Evolutionary conservation across 768 basidiomycete genomes (phyloP).

Genomic region (Leccinum longicurvipes): DNA sequence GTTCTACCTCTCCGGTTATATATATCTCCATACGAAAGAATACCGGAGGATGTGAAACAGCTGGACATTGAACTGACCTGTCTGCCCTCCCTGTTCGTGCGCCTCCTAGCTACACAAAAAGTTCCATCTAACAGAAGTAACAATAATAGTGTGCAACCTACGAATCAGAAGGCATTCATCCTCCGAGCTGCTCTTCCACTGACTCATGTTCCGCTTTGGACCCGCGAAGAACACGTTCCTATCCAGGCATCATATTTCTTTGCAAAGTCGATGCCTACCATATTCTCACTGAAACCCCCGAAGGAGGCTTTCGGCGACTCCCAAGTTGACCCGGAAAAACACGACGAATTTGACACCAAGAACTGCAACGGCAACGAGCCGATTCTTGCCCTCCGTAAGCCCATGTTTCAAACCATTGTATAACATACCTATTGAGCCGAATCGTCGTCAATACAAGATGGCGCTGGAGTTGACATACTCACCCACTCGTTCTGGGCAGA

Average conservation of each 20-base stretch:
- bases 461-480: slow-evolving; percentile 79
- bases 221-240: slow-evolving; percentile 28
- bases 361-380: slow-evolving; percentile 38
- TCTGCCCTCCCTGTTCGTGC: slow-evolving; percentile 4
- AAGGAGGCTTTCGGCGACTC: slow-evolving; percentile 25
- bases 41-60: slow-evolving; percentile 30
- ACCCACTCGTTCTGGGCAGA: slow-evolving; percentile 55
- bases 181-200: slow-evolving; percentile 43
- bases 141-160: background rate
- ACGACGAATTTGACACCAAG: background rate
- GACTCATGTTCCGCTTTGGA: slow-evolving; percentile 44
- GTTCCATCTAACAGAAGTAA: background rate
- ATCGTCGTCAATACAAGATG: slow-evolving; percentile 48
- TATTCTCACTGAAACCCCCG: slow-evolving; percentile 61
- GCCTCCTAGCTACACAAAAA: background rate
- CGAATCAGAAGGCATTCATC: slow-evolving; percentile 1
- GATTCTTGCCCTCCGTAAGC: slow-evolving; percentile 63
- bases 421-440: background rate
- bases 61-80: slow-evolving; percentile 41
- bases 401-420: background rate
- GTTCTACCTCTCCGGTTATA: slow-evolving; percentile 50
- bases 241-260: slow-evolving; percentile 62
- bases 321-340: background rate
- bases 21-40: slow-evolving; percentile 35
- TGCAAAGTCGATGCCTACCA: slow-evolving; percentile 49